Base-by-base conservation (phyloP, 2,329 filamentous ascomycete genomes). In the Raffaelea ambrosiae region DNA sequence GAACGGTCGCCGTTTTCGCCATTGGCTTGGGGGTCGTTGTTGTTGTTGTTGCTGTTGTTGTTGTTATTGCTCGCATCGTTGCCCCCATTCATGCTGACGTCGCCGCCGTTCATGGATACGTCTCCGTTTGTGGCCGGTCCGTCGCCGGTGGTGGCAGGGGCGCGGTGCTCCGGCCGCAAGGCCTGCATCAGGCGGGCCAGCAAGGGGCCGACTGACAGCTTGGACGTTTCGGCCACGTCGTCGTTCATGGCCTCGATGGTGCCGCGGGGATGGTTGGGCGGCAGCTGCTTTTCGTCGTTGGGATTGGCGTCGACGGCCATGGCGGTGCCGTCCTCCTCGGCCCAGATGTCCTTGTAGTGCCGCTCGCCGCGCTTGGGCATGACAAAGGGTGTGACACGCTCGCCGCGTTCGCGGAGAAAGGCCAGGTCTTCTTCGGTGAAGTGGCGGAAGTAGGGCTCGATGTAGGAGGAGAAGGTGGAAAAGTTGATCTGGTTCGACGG, bases 401-500 rank as follows among this genome's bases (percentile, higher is more conserved):
- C 90, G 49, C 90, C 88, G 58, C 88, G 79, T 66, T 98, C 93
- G 58, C 90, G 83, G 35, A 98, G 67, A 61, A 96, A 98, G 1
- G 88, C 88, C 41, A 96, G 77, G 61, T 98, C 93, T 62, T 98
- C 93, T 61, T 98, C 93, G 0, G 84, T 87, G 57, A 95, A 85
- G 0, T 86, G 82, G 5, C 91, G 81, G 55, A 96, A 93, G 67
- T 87, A 97, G 0, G 90, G 88, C 54, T 98, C 93, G 47, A 94
- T 78, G 61, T 93, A 95, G 5, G 86, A 83, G n/a, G 86, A 84
- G 65, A 98, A 98, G 2, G 91, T 95, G 48, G 81, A 85, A 55
- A 93, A 93, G 62, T 86, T 90, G 63, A 97, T 93, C 69, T 98
- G 93, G 58, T 91, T 95, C 19, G 84, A 83, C 5, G 91, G 89